A percentile compares a stretch with the other conserved stretches of the same genome.
phyloP scores from a whole-genome alignment of 1,139 yeast genomes.

The Hanseniaspora uvarum region DNA sequence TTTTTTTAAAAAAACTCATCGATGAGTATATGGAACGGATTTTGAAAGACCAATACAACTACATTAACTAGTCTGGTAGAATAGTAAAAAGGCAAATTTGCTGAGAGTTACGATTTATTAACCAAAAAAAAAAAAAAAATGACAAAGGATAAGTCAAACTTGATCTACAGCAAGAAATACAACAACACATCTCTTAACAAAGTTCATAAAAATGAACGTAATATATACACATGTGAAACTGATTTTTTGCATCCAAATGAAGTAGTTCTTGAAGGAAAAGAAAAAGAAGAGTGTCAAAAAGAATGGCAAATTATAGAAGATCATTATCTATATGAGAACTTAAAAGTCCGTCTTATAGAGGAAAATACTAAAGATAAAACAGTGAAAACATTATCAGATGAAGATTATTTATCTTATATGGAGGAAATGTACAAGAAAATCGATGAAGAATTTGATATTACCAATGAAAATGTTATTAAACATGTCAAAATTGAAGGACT shows the following conservation, averaged over 20 bases:
- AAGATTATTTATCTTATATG: background rate
- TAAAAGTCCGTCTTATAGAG: conserved; percentile 3
- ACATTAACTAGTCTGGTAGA: background rate
- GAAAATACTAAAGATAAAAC: background rate
- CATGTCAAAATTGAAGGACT: conserved; percentile 27
- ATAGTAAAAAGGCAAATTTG: background rate
- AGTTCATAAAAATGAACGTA: background rate
- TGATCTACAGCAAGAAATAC: conserved; percentile 17
- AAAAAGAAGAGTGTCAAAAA: background rate
- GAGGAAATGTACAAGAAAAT: conserved; percentile 3
- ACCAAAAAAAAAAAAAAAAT: background rate
- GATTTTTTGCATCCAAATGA: conserved; percentile 11
- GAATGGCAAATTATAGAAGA: conserved; percentile 11
- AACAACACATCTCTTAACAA: background rate
- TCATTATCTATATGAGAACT: background rate
- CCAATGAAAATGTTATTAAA: background rate
- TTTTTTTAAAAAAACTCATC: background rate
- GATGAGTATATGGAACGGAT: background rate
- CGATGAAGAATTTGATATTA: background rate
- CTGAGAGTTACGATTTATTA: background rate
- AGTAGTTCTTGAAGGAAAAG: background rate
- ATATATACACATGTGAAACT: conserved; percentile 6
- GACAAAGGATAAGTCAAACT: conserved; percentile 30
- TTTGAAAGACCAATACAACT: background rate
- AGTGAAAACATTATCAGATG: background rate